Evolutionary conservation across 257 asterid genomes (phyloP), one percentile per base, ranked within the genome.

Genomic region (Jasminum sambac): DNA sequence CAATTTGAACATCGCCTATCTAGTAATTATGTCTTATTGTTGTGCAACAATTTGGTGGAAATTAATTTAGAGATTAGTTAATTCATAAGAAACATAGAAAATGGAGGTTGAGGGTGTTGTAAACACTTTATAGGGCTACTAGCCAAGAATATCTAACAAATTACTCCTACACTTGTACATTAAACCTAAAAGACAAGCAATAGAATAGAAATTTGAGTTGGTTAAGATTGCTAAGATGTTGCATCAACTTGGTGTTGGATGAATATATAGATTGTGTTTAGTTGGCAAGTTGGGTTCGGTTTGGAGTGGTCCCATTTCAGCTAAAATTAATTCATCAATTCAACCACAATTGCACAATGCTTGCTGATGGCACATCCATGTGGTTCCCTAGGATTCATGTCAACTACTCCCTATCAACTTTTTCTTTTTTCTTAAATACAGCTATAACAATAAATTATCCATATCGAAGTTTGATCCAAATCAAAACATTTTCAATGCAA

Each of bases 221-320:
- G 36, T 23, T 55, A 55, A 19, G 61, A 52, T 8, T 17, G 30
- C 14, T 11, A 52, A 21, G 30, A 52, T 21, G 61, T 52, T 52
- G 16, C 11, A 34, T 42, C 75, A 43, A 61, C 37, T 36, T 55
- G 38, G 34, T 12, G 41, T 57, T 69, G 5, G 66, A 66, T 68
- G 65, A 55, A 26, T 4, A 30, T 30, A 30, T 19, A 16, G 39
- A 17, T 17, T 17, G 14, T n/a, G 25, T 12, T 36, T 62, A 52
- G 69, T 74, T 34, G 70, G 78, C 39, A 50, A 50, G 59, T 50
- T 50, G 26, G 25, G 38, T 37, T 50, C 24, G 24, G 65, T 23
- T 21, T 36, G 36, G 39, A 39, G 17, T 43, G 50, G 63, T 21
- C 59, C 59, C 59, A 50, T 50, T 50, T 17, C 59, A n/a, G 5